Conservation (phyloP, 2,329 filamentous ascomycete genomes). For the Cladosporium oxysporum region DNA sequence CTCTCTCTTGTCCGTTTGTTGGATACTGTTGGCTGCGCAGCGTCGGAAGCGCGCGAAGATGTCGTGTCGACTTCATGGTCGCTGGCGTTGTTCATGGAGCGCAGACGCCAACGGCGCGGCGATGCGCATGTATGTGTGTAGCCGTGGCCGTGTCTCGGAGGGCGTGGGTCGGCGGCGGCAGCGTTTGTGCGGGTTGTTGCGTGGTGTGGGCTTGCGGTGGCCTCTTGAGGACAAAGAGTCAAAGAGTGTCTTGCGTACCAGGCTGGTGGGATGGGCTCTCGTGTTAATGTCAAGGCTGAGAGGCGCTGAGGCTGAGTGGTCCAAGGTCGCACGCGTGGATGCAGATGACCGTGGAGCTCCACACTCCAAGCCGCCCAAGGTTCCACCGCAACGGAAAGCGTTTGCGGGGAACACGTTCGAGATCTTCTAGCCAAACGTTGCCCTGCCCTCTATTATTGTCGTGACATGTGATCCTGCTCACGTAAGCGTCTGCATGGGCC, state of each 20-base stretch:
- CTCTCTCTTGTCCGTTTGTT: constrained; percentile 18
- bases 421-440: no score
- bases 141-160: constrained; percentile 15
- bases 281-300: neutral
- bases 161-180: neutral
- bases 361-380: neutral
- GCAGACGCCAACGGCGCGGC: constrained; percentile 19
- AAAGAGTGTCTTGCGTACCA: neutral
- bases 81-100: constrained; percentile 17
- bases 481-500: neutral
- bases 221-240: neutral
- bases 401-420: neutral
- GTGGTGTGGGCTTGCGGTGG: neutral
- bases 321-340: neutral
- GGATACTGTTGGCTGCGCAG: neutral
- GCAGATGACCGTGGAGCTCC: constrained; percentile 1
- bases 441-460: neutral
- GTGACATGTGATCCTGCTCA: neutral
- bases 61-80: constrained; percentile 12
- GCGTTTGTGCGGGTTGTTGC: neutral
- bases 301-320: constrained; percentile 7
- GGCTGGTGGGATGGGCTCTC: neutral
- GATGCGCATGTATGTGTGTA: constrained; percentile 18
- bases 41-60: neutral
- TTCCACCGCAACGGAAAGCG: neutral